phyloP scores from a whole-genome alignment of 371 early-diverging fungal species.

The Blakeslea trispora region DNA sequence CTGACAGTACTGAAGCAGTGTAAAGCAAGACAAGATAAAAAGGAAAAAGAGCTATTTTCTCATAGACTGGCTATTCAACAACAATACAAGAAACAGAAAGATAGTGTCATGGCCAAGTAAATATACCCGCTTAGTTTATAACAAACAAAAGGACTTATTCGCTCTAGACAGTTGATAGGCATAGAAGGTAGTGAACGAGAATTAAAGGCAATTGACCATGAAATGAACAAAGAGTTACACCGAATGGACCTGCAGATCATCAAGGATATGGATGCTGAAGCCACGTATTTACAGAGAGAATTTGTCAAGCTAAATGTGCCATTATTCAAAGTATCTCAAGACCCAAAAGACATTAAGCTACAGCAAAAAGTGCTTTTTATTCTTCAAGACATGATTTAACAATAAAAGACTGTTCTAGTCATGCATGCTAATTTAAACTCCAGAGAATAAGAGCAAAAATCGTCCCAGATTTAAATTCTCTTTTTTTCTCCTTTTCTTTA shows the following conservation, averaged over 20 bases:
- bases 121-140: not conserved
- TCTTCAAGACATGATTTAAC: slow-evolving; percentile 43
- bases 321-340: slow-evolving; percentile 35
- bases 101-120: slow-evolving; percentile 41
- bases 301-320: slow-evolving; percentile 42
- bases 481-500: not conserved
- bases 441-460: too few species aligned
- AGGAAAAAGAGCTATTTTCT: slow-evolving; percentile 34
- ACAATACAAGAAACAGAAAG: slow-evolving; percentile 30
- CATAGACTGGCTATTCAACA: slow-evolving; percentile 31
- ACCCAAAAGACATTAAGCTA: slow-evolving; percentile 32
- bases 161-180: slow-evolving; percentile 27
- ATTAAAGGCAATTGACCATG: slow-evolving; percentile 20
- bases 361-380: slow-evolving; percentile 45
- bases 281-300: slow-evolving; percentile 28
- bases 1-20: slow-evolving; percentile 29
- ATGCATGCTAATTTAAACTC: too few species aligned
- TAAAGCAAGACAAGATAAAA: slow-evolving; percentile 36
- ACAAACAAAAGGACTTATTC: too few species aligned
- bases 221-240: slow-evolving; percentile 27
- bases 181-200: slow-evolving; percentile 6
- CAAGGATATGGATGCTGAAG: slow-evolving; percentile 38
- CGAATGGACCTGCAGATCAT: slow-evolving; percentile 37
- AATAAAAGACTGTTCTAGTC: too few species aligned
- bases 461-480: too few species aligned